These are phyloP conservation scores for Hanseniaspora gamundiae DNA, from an alignment of 1,139 yeast genomes.

Conservation along the genomic window DNA sequence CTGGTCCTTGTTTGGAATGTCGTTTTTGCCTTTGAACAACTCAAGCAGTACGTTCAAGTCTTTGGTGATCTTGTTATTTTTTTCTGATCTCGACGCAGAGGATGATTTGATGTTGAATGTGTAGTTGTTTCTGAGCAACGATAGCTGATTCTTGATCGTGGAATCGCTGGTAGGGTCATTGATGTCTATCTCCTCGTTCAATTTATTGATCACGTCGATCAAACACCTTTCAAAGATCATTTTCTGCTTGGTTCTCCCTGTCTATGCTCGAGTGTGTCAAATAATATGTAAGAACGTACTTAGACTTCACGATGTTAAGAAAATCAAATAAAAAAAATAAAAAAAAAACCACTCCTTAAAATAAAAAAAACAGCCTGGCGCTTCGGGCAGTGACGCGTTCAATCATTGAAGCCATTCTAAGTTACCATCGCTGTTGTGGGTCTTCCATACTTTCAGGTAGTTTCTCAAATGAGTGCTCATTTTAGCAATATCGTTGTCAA, in stretches of 20 bases:
- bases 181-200: background rate
- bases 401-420: no score
- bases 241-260: background rate
- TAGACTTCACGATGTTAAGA: background rate
- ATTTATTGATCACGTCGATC: background rate
- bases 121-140: background rate
- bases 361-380: no score
- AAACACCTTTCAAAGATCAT: slow-evolving; percentile 3
- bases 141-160: background rate
- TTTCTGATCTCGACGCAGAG: background rate
- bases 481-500: background rate
- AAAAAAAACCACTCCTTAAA: no score
- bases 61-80: background rate
- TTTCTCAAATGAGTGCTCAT: background rate
- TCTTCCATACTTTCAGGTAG: background rate
- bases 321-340: no score
- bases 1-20: background rate
- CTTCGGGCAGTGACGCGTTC: no score
- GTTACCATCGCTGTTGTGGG: background rate
- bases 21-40: background rate
- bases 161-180: background rate
- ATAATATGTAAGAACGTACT: background rate
- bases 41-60: background rate
- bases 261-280: no score
- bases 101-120: background rate